Percentiles rank a stretch among this genome's conserved stretches.
These are phyloP conservation scores for Monascus ruber DNA, from an alignment of 2,329 filamentous ascomycete genomes.

Conservation along the genomic window DNA sequence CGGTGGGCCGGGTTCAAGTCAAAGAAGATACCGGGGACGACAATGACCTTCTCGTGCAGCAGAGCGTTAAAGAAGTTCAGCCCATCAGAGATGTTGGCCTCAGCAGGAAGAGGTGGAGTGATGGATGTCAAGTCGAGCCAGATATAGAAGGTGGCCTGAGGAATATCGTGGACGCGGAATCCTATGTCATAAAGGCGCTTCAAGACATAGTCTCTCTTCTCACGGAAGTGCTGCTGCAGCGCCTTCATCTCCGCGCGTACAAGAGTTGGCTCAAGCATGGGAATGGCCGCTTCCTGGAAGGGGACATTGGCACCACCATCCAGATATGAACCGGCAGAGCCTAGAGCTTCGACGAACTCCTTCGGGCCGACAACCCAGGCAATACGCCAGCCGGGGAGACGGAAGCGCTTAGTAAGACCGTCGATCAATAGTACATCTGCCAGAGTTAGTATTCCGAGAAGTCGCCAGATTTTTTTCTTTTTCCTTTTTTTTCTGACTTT, in stretches of 20 bases:
- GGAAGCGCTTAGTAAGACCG: slow-evolving; percentile 91
- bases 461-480: background rate
- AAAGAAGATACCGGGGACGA: slow-evolving; percentile 96
- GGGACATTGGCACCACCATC: slow-evolving; percentile 91
- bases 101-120: slow-evolving; percentile 42
- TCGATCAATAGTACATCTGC: slow-evolving; percentile 84
- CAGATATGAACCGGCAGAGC: slow-evolving; percentile 84
- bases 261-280: slow-evolving; percentile 78
- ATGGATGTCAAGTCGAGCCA: slow-evolving; percentile 53
- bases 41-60: slow-evolving; percentile 86
- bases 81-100: slow-evolving; percentile 71
- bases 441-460: slow-evolving; percentile 3
- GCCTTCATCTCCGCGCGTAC: slow-evolving; percentile 81
- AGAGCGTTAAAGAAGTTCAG: slow-evolving; percentile 96
- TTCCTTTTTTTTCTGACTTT: background rate
- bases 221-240: slow-evolving; percentile 78
- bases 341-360: slow-evolving; percentile 89
- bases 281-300: slow-evolving; percentile 86
- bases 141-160: slow-evolving; percentile 90
- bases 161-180: slow-evolving; percentile 71
- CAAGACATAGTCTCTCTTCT: slow-evolving; percentile 87
- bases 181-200: slow-evolving; percentile 71
- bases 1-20: slow-evolving; percentile 85
- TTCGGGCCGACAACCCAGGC: slow-evolving; percentile 94
- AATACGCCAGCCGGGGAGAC: slow-evolving; percentile 89